Conservation (phyloP, 345 rosid species). For the Eucalyptus victrix region DNA sequence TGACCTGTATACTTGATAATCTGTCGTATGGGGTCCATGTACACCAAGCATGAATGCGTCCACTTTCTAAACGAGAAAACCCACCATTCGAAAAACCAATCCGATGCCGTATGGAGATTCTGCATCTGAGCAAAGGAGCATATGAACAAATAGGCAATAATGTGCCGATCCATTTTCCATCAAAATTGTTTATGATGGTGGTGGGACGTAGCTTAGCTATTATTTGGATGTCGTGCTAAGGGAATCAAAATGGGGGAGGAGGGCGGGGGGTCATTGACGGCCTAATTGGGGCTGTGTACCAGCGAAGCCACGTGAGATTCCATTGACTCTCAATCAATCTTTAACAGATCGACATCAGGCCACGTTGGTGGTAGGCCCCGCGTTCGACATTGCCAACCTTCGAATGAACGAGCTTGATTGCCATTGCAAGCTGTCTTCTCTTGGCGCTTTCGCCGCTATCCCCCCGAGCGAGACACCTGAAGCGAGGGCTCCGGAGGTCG, state of each 20-base stretch:
- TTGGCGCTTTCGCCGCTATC: neutral
- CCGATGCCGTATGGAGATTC: neutral
- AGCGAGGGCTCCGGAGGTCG: neutral
- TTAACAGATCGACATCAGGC: neutral
- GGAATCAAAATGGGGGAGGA: neutral
- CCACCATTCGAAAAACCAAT: neutral
- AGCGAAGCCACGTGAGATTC: constrained; percentile 30
- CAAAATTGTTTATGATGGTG: neutral
- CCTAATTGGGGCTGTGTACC: neutral
- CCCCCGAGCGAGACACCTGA: neutral
- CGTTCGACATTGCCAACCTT: neutral
- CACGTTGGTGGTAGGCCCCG: neutral
- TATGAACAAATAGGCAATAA: neutral
- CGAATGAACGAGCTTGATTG: neutral
- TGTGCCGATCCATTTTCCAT: neutral
- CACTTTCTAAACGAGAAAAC: neutral
- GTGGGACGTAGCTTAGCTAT: neutral
- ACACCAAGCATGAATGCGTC: neutral
- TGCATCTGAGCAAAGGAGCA: neutral
- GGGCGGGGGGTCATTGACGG: neutral
- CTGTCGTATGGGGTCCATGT: neutral
- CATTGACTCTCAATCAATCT: neutral
- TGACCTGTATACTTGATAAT: neutral
- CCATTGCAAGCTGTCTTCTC: constrained; percentile 23
- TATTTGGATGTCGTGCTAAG: neutral